These are phyloP conservation scores for Nigrospora oryzae DNA, from an alignment of 2,329 filamentous ascomycete species.

Conservation along the genomic window DNA sequence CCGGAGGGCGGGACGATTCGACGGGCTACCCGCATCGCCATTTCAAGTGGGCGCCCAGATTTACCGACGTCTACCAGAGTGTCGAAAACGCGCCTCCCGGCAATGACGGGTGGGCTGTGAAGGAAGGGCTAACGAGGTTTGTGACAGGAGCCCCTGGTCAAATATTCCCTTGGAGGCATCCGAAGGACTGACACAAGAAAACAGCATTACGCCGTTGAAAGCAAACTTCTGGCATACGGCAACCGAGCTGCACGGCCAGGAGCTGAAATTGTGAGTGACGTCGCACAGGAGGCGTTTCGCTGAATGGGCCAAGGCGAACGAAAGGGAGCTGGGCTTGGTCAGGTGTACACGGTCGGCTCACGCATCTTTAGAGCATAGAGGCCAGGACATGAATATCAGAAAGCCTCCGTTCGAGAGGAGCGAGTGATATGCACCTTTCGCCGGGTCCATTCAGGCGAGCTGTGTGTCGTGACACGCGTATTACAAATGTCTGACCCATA, in stretches of 20 bases:
- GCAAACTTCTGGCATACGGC: slow-evolving; percentile 83
- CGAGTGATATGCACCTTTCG: slow-evolving; percentile 2
- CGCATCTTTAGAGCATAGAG: slow-evolving; percentile 15
- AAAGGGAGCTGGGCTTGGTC: background rate
- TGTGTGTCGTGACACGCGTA: too few species aligned
- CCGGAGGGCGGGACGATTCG: slow-evolving; percentile 16
- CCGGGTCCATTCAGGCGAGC: background rate
- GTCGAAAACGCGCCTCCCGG: slow-evolving; percentile 73
- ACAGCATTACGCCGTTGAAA: slow-evolving; percentile 78
- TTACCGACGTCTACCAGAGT: slow-evolving; percentile 78
- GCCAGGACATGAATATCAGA: slow-evolving; percentile 13
- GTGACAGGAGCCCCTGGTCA: slow-evolving; percentile 12
- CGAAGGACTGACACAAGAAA: slow-evolving; percentile 6
- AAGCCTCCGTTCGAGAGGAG: background rate
- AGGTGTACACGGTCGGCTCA: slow-evolving; percentile 2
- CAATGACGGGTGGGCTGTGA: slow-evolving; percentile 89
- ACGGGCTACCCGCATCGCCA: slow-evolving; percentile 65
- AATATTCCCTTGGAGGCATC: background rate
- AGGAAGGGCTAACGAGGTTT: slow-evolving; percentile 78
- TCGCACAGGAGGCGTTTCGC: background rate
- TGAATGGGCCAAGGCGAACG: background rate
- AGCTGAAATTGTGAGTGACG: slow-evolving; percentile 72
- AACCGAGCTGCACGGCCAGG: slow-evolving; percentile 53
- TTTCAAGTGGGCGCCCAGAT: slow-evolving; percentile 90
- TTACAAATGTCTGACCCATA: too few species aligned